Conservation (phyloP, 805 yeast species). For the Komagataella phaffii region DNA sequence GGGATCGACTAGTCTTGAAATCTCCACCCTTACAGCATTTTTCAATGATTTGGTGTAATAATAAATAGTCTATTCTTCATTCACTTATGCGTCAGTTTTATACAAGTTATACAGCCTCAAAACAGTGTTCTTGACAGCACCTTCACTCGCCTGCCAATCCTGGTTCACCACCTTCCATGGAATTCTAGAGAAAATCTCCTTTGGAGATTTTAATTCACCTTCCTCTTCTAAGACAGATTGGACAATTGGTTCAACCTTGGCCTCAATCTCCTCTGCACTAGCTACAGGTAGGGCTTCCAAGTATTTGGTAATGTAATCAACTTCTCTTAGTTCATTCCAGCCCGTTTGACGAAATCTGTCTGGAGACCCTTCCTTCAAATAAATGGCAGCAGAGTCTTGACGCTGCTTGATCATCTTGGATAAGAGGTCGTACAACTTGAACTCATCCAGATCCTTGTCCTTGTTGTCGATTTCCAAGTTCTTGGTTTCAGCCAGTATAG, state of each 20-base stretch:
- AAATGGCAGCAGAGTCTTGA: slow-evolving; percentile 21
- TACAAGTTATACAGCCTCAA: slow-evolving; percentile 10
- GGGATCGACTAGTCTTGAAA: background rate
- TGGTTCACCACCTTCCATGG: slow-evolving; percentile 19
- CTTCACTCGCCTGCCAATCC: slow-evolving; percentile 23
- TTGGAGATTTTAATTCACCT: slow-evolving; percentile 9
- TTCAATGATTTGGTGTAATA: background rate
- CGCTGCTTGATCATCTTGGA: slow-evolving; percentile 27
- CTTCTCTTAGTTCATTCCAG: slow-evolving; percentile 23
- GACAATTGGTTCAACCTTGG: slow-evolving; percentile 16
- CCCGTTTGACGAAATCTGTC: slow-evolving; percentile 26
- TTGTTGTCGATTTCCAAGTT: slow-evolving; percentile 21
- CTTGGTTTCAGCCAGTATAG: slow-evolving; percentile 24
- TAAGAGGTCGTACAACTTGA: slow-evolving; percentile 17
- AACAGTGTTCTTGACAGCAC: slow-evolving; percentile 15
- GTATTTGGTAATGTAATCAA: slow-evolving; percentile 20
- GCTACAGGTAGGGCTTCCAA: slow-evolving; percentile 22
- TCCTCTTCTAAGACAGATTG: slow-evolving; percentile 10
- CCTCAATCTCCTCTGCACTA: slow-evolving; percentile 17
- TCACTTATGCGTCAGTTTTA: background rate
- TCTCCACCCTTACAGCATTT: background rate
- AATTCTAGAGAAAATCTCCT: slow-evolving; percentile 15
- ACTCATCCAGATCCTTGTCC: slow-evolving; percentile 16
- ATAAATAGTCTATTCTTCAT: background rate
- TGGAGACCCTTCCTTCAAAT: slow-evolving; percentile 22